These are phyloP conservation scores for Solanum hybrid DNA, from an alignment of 305 asterid genomes.

Conservation along the genomic window DNA sequence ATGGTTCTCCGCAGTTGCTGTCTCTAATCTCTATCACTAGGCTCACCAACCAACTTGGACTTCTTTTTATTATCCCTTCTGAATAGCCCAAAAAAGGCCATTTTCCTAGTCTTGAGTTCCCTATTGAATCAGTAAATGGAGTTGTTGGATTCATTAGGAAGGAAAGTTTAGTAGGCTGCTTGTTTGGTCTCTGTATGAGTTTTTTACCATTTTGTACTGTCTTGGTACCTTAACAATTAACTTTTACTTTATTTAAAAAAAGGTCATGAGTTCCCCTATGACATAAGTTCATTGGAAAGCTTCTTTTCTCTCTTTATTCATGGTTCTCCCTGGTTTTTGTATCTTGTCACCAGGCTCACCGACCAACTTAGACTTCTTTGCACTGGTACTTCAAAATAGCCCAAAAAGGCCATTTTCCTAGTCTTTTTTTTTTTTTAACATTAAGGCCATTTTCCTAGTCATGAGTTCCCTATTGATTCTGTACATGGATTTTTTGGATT, in stretches of 20 bases:
- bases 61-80: neutral
- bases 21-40: neutral
- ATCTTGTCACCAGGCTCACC: neutral
- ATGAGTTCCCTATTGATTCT: neutral
- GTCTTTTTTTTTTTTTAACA: neutral
- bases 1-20: neutral
- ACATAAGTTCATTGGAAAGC: neutral
- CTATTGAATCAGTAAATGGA: neutral
- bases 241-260: neutral
- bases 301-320: neutral
- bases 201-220: neutral
- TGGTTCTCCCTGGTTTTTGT: neutral
- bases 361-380: neutral
- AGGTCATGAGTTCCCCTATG: neutral
- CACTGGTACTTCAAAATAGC: neutral
- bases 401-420: neutral
- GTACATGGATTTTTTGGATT: neutral
- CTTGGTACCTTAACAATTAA: neutral
- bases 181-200: neutral
- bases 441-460: neutral
- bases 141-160: neutral
- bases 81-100: neutral
- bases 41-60: neutral
- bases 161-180: neutral
- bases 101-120: neutral